Base-by-base conservation (phyloP, 306 rosid genomes). In the Pyrus pyrifolia region DNA sequence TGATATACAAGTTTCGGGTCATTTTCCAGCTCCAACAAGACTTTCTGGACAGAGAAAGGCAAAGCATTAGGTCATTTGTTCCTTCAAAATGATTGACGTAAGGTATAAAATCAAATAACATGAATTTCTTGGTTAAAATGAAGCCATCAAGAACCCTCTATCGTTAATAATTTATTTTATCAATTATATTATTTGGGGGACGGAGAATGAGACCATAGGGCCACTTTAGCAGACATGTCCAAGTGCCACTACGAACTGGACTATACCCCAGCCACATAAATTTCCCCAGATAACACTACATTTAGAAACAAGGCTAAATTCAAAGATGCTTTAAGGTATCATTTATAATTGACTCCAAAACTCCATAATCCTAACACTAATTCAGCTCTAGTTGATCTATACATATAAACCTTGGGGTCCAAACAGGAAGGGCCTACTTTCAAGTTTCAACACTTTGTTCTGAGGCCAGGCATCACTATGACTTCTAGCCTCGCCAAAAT, bases 1-100 rank as follows among this genome's bases (percentile, higher is more conserved):
- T 96, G 98, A 86, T 96, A 96, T 68, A 92, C 98, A 81, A 96
- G 97, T 83, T 91, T 96, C 33, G 93, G 91, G 84, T 96, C 98
- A 29, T 81, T 88, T 46, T 80, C 88, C 82, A 96, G 81, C 87
- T 91, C 97, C 86, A 79, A 61, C 83, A 91, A 79, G 71, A 92
- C 96, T 91, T 89, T 96, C 99, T 95, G 91, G 67, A 72, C 78
- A 79, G 73, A 22, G 78, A 78, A 84, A 77, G 68, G 73, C 71
- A 44, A 82, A 84, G 71, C 75, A 40, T n/a, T 72, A 57, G 65
- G 78, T 80, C 78, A 82, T 70, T 30, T 35, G 53, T 84, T 67
- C 84, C 70, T 78, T 82, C 75, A 73, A 71, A 73, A 75, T 38
- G 76, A 51, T 68, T 66, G 69, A 81, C n/a, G 53, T 68, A 71